Percentiles rank a stretch among this genome's conserved stretches.
Evolutionary conservation across 169 alveolate species (phyloP).

Genomic region (Amoebophrya sp.): DNA sequence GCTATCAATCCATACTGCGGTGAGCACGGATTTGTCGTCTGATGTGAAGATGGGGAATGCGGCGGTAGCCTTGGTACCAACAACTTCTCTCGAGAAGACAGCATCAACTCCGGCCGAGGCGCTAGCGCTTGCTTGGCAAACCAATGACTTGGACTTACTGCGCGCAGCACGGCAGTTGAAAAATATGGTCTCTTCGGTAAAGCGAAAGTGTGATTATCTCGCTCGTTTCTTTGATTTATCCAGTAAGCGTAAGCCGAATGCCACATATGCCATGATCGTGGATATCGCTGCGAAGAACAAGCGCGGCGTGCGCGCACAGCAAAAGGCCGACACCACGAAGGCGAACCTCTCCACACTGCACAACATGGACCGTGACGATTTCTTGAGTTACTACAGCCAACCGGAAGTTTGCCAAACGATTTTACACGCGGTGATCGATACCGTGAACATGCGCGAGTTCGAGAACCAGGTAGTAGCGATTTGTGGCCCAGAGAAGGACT

Average conservation of each 20-base stretch:
- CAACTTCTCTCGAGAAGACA: too few relatives aligned
- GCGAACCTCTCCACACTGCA: neutral
- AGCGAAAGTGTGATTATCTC: neutral
- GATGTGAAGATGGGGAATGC: neutral
- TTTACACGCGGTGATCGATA: neutral
- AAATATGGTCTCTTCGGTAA: neutral
- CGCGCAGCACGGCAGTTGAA: neutral
- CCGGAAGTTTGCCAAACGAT: slow-evolving; percentile 19
- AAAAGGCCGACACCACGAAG: slow-evolving; percentile 3
- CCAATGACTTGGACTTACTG: neutral
- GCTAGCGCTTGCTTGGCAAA: neutral
- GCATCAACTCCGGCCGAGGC: neutral
- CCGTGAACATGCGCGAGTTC: neutral
- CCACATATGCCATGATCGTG: neutral
- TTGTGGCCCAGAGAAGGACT: neutral
- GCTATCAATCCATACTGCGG: neutral
- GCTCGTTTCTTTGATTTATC: neutral
- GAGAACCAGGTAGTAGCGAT: neutral
- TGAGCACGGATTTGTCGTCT: neutral
- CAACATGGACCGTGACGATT: neutral
- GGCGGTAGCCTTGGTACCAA: neutral
- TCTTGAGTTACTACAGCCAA: neutral
- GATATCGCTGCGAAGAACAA: neutral
- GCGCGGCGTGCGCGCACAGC: slow-evolving; percentile 28
- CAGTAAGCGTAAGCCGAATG: neutral